phyloP scores from a whole-genome alignment of 2,329 filamentous ascomycete genomes.

The Cladobotryum mycophilum region DNA sequence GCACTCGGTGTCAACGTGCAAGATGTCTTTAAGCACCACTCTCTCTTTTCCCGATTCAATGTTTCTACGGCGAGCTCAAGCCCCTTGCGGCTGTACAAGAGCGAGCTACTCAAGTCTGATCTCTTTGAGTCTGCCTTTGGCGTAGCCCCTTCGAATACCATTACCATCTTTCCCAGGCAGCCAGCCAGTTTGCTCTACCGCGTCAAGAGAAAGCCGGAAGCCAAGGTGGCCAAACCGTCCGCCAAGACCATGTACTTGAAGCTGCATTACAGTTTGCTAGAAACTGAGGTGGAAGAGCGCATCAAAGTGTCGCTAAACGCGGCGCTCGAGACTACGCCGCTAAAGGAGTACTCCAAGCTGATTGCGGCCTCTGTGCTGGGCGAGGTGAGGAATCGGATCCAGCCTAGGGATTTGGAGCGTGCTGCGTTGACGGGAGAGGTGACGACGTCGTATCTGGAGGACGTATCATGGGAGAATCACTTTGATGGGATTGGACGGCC shows the following conservation, averaged over 20 bases:
- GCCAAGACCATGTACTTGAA: constrained; percentile 56
- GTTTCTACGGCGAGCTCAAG: constrained; percentile 73
- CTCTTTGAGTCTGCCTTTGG: constrained; percentile 61
- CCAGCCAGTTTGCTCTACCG: constrained; percentile 77
- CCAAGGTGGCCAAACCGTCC: constrained; percentile 25
- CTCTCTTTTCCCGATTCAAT: constrained; percentile 83
- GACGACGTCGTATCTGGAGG: constrained; percentile 41
- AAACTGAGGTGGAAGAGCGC: constrained; percentile 60
- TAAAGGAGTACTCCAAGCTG: constrained; percentile 42
- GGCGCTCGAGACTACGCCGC: constrained; percentile 32
- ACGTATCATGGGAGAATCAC: constrained; percentile 41
- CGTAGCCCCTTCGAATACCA: constrained; percentile 41
- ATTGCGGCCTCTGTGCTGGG: constrained; percentile 38
- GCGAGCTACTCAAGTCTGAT: constrained; percentile 60
- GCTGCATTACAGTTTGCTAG: constrained; percentile 69
- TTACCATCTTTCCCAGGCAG: constrained; percentile 72
- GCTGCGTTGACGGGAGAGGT: constrained; percentile 48
- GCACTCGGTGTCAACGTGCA: constrained; percentile 94
- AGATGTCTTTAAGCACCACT: constrained; percentile 81
- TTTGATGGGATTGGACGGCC: constrained; percentile 45
- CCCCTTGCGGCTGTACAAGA: constrained; percentile 67
- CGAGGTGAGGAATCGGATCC: constrained; percentile 38
- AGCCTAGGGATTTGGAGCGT: constrained; percentile 48
- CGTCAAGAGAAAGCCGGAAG: constrained; percentile 52
- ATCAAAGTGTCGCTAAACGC: constrained; percentile 38